A percentile compares a stretch with the other conserved stretches of the same genome.
phyloP scores from a whole-genome alignment of 1,139 yeast genomes.

The Spathaspora sp. region DNA sequence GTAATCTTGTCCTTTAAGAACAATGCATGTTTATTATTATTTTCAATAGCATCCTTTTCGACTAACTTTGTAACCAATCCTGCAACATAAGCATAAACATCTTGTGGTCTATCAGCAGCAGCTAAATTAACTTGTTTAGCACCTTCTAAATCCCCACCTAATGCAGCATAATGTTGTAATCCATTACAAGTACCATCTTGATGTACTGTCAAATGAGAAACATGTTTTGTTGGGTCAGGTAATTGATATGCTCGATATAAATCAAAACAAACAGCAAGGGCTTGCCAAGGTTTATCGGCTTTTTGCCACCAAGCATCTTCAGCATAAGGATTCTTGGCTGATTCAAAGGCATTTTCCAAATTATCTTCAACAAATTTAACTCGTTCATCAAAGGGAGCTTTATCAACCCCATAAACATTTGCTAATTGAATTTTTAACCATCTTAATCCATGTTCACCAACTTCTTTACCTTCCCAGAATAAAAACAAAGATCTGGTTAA shows the following conservation, averaged over 20 bases:
- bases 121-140: slow-evolving; percentile 87
- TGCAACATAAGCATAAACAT: slow-evolving; percentile 85
- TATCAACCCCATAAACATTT: slow-evolving; percentile 85
- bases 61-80: slow-evolving; percentile 65
- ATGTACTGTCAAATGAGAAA: slow-evolving; percentile 87
- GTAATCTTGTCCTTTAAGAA: slow-evolving; percentile 62
- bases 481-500: slow-evolving; percentile 79
- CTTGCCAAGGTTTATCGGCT: slow-evolving; percentile 97
- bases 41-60: slow-evolving; percentile 51
- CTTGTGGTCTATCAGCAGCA: slow-evolving; percentile 85
- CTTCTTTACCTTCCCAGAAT: slow-evolving; percentile 84
- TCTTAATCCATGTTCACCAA: slow-evolving; percentile 72
- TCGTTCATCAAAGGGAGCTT: slow-evolving; percentile 77
- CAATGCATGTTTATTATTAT: slow-evolving; percentile 53
- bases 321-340: slow-evolving; percentile 72
- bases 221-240: slow-evolving; percentile 70
- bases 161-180: slow-evolving; percentile 94
- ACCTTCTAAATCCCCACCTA: slow-evolving; percentile 95
- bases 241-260: slow-evolving; percentile 67
- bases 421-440: slow-evolving; percentile 94
- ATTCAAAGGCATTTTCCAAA: slow-evolving; percentile 57
- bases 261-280: slow-evolving; percentile 83
- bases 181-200: slow-evolving; percentile 99
- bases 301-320: slow-evolving; percentile 72
- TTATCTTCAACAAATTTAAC: slow-evolving; percentile 69